These are phyloP conservation scores for Neurospora terricola DNA, from an alignment of 495 filamentous ascomycete genomes.

Conservation along the genomic window DNA sequence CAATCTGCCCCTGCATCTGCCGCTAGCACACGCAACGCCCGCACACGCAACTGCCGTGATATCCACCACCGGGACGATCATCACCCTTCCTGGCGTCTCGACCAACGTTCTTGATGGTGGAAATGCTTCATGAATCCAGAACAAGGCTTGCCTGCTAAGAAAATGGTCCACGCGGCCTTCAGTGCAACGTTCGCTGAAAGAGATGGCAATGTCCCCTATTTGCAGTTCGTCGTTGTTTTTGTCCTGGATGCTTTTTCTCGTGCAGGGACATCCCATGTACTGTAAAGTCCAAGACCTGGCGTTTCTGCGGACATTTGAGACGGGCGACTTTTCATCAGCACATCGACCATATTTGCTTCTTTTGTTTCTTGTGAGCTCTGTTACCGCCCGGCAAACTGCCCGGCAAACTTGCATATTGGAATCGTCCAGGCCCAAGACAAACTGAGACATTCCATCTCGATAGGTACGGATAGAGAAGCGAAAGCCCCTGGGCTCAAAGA, in stretches of 20 bases:
- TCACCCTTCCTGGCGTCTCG: neutral
- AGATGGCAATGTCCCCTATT: neutral
- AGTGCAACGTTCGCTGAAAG: neutral
- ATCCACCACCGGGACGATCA: neutral
- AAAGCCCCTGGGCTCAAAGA: neutral
- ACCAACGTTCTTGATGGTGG: neutral
- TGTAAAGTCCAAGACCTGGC: neutral
- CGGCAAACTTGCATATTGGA: neutral
- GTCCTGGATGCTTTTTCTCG: neutral
- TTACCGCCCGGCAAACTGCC: neutral
- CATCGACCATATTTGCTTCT: neutral
- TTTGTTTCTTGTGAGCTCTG: neutral
- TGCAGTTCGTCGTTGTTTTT: neutral
- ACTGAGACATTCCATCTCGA: neutral
- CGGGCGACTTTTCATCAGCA: neutral
- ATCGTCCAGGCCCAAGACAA: neutral
- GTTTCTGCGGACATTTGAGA: neutral
- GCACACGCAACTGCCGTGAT: neutral
- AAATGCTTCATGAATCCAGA: neutral
- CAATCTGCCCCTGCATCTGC: neutral
- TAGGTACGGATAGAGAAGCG: neutral
- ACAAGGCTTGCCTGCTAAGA: neutral
- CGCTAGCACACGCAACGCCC: neutral
- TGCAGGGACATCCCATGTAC: neutral
- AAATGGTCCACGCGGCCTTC: neutral